A percentile compares a stretch with the other conserved stretches of the same genome.
phyloP scores from a whole-genome alignment of 345 rosid genomes.

The Citrus sp. region DNA sequence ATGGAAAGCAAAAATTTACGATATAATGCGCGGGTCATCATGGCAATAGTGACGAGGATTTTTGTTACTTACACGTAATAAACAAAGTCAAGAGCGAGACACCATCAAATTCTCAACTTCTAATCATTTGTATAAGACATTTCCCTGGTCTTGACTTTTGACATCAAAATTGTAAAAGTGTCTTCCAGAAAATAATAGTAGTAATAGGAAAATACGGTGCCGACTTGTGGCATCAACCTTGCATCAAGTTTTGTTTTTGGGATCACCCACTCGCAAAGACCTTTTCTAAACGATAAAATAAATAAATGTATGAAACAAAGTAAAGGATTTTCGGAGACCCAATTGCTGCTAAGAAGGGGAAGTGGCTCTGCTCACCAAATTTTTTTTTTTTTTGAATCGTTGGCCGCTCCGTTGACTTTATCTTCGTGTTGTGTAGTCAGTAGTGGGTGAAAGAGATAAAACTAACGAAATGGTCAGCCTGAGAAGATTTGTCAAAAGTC shows the following conservation, averaged over 20 bases:
- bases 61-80: background rate
- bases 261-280: background rate
- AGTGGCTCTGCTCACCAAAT: conserved; percentile 20
- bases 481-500: background rate
- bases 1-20: no score
- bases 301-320: background rate
- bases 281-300: background rate
- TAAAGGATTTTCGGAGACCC: background rate
- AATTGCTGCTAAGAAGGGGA: background rate
- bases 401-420: background rate
- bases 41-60: background rate
- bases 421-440: background rate
- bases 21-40: no score
- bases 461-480: conserved; percentile 9
- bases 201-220: background rate
- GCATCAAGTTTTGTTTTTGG: background rate
- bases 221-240: background rate
- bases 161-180: background rate
- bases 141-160: background rate
- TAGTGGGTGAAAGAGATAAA: conserved; percentile 16
- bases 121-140: background rate
- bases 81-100: background rate
- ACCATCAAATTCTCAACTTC: background rate
- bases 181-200: background rate
- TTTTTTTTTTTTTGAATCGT: background rate